Evolutionary conservation across 1,284 basidiomycete genomes (phyloP).

Genomic region (Ceratobasidium sp.): DNA sequence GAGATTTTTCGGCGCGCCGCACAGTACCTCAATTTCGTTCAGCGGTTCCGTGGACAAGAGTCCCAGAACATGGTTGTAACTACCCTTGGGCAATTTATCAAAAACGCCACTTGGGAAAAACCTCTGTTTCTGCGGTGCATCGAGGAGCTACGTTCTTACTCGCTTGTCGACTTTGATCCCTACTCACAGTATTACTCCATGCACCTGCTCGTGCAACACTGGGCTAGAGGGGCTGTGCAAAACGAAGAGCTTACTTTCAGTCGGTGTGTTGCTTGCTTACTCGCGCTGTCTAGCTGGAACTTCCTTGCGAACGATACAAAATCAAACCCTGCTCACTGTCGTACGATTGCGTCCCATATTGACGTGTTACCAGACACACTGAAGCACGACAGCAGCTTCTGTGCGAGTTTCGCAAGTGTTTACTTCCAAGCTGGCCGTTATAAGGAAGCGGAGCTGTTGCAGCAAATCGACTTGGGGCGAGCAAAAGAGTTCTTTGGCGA

Average conservation of each 20-base stretch:
- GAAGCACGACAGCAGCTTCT: not conserved
- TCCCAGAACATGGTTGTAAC: too few relatives aligned
- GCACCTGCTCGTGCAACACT: conserved; percentile 2
- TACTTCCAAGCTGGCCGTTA: too few relatives aligned
- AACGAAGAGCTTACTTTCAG: not conserved
- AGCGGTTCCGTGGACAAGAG: too few relatives aligned
- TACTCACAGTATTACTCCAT: not conserved
- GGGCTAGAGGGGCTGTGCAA: not conserved
- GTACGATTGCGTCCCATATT: not conserved
- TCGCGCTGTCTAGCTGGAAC: not conserved
- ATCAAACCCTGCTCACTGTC: not conserved
- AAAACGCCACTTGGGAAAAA: not conserved
- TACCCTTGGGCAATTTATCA: not conserved
- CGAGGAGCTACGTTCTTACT: not conserved
- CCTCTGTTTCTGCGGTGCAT: not conserved
- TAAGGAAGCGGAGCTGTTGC: not conserved
- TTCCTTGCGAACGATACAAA: too few relatives aligned
- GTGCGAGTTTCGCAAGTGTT: not conserved
- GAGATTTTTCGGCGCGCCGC: conserved; percentile 3
- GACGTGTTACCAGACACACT: not conserved
- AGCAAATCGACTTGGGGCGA: not conserved
- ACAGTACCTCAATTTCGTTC: not conserved
- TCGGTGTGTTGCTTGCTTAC: not conserved
- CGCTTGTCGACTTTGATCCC: conserved; percentile 1
- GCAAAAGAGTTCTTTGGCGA: not conserved